Base-by-base conservation (phyloP, 768 basidiomycete species). In the Termitomyces titanicus region DNA sequence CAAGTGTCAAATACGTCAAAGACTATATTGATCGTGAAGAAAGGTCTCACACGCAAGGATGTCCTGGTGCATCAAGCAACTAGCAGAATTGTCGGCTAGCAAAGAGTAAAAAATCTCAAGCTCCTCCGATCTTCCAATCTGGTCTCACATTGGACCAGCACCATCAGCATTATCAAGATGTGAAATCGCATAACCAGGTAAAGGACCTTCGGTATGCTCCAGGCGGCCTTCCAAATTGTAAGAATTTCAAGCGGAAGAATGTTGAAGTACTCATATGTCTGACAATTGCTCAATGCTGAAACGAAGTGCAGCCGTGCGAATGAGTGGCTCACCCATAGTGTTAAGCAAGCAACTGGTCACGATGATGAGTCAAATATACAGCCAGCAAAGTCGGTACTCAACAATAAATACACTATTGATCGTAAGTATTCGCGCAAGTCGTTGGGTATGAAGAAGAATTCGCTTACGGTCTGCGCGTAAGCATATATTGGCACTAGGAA, bases 151-250 rank as follows among this genome's bases (percentile, higher is more conserved):
- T 5, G 9, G 3, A 25, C 6, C 12, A 54, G 29, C 18, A 34
- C 27, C 29, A 40, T 9, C 7, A 54, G 20, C 18, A 48, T 17
- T 1, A 51, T 4, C 18, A 42, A 37, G 2, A 47, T 38, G 1
- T 12, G 4, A 33, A 47, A 48, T 20, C 53, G 53, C 10, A 29
- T 33, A 11, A 40, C 6, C 12, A 54, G 3, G 29, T 54, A 54
- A 18, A 54, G 46, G 20, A 15, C 13, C 31, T 54, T 54, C 1
- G 47, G 53, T 11, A 47, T 11, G 11, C 33, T 54, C 53, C 53
- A 54, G 18, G 38, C 27, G 5, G 47, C 47, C n/a, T 46, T 47
- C 53, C 53, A 54, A 5, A 54, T 48, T 17, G 38, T 33, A 13
- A 12, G 46, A 11, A 47, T 31, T 13, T 54, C 53, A 3, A 54